Conservation (phyloP, 176 grass and related monocot genomes). For the Avena eriantha region DNA sequence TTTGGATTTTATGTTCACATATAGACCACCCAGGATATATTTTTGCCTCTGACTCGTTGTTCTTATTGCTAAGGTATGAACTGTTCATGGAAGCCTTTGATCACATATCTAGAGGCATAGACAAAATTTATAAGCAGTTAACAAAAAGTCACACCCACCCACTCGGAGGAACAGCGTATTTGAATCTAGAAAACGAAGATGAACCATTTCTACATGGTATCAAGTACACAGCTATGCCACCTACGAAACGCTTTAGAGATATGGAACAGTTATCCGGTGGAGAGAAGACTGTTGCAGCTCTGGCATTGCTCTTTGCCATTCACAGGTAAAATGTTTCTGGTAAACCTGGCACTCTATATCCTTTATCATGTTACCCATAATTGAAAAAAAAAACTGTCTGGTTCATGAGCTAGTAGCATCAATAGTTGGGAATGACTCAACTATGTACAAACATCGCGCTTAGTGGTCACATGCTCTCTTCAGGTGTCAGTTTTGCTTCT, state of each 20-base stretch:
- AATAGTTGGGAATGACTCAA: not conserved
- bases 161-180: slow-evolving; percentile 94
- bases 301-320: slow-evolving; percentile 96
- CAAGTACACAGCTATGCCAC: slow-evolving; percentile 98
- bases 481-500: slow-evolving; percentile 23
- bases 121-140: slow-evolving; percentile 98
- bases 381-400: not conserved
- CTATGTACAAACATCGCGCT: slow-evolving; percentile 12
- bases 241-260: slow-evolving; percentile 96
- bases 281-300: slow-evolving; percentile 97
- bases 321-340: slow-evolving; percentile 74
- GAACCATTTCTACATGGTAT: slow-evolving; percentile 94
- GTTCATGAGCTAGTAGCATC: not conserved
- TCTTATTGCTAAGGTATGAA: slow-evolving; percentile 73
- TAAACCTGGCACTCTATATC: slow-evolving; percentile 10
- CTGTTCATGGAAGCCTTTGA: slow-evolving; percentile 96
- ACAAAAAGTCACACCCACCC: slow-evolving; percentile 97
- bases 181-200: slow-evolving; percentile 99
- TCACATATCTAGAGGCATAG: slow-evolving; percentile 96
- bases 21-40: slow-evolving; percentile 1
- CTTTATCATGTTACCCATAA: slow-evolving; percentile 14
- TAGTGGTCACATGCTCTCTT: not conserved
- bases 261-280: slow-evolving; percentile 99
- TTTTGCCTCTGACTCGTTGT: not conserved
- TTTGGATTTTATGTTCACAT: slow-evolving; percentile 15